Base-by-base conservation (phyloP, 257 asterid species). In the Oldenlandia corymbosa region DNA sequence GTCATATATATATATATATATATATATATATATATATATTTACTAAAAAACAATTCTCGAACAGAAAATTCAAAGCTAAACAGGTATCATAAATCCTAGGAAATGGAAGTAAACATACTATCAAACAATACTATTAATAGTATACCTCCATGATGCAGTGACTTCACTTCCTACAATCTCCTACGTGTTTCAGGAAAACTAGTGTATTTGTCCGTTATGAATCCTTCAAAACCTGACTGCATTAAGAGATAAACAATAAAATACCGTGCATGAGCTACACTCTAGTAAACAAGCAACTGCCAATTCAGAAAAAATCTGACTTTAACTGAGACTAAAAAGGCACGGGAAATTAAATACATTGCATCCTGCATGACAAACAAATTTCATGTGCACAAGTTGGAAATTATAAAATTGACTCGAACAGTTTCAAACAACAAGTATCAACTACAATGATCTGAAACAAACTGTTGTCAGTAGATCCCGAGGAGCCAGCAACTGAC, bases 151-250 rank as follows among this genome's bases (percentile, higher is more conserved):
- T 32, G 85, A 78, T 73, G 95, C 94, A 7, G 92, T 81, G 77
- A 93, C 83, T 77, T 90, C 97, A 28, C 97, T 93, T 67, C 97
- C 99, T 76, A 71, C 76, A 90, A 81, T 81, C 99, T 84, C 81
- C 90, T 96, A 51, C 76, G 75, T 68, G 99, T 90, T 63, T 93
- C 99, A 61, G 97, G 97, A 84, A 93, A 80, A 49, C 87, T 81
- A 26, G 99, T 93, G 69, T 85, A 80, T 77, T 76, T 76, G 79
- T 90, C 97, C 78, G 92, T 78, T 66, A 93, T 66, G 72, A 93
- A 93, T 68, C 94, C 91, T 85, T 93, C 95, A 83, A 93, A 93
- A 56, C 99, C 99, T 34, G 99, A 93, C 99, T 93, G 92, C 68
- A 48, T 65, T 23, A 26, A n/a, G n/a, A n/a, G n/a, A n/a, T n/a